A percentile compares a stretch with the other conserved stretches of the same genome.
These are phyloP conservation scores for Cichorium intybus DNA, from an alignment of 140 eudicot species.

Conservation along the genomic window DNA sequence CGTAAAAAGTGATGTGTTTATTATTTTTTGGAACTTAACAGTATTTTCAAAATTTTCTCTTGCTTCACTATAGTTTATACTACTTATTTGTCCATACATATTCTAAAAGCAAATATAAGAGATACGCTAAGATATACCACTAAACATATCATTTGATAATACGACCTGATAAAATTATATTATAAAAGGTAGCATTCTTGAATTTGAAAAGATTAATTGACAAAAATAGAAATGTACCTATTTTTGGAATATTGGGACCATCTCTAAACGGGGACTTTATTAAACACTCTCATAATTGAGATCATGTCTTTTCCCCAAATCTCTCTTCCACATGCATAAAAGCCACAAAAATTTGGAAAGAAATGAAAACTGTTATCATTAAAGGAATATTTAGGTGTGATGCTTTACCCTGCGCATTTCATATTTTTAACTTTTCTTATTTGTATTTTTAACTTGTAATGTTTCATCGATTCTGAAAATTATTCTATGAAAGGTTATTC, in stretches of 20 bases:
- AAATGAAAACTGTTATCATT: neutral
- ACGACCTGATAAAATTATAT: neutral
- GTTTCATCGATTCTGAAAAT: neutral
- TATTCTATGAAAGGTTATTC: neutral
- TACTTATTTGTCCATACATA: no score
- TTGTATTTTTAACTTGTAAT: neutral
- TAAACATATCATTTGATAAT: neutral
- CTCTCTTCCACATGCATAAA: conserved; percentile 19
- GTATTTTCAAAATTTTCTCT: no score
- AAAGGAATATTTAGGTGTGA: neutral
- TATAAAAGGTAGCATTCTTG: neutral
- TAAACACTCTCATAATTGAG: conserved; percentile 19
- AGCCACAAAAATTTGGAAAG: neutral
- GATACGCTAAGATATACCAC: neutral
- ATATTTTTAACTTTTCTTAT: neutral
- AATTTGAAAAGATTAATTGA: neutral
- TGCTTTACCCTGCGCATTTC: neutral
- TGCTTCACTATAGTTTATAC: no score
- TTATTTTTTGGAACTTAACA: no score
- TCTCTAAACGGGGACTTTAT: neutral
- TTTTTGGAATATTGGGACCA: neutral
- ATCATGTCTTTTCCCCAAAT: conserved; percentile 18
- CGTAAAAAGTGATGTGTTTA: no score
- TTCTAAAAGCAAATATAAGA: neutral
- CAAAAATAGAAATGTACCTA: neutral